Evolutionary conservation across 352 stramenopile genomes (phyloP), one percentile per base, ranked within the genome.

Genomic region (Phytophthora melonis): DNA sequence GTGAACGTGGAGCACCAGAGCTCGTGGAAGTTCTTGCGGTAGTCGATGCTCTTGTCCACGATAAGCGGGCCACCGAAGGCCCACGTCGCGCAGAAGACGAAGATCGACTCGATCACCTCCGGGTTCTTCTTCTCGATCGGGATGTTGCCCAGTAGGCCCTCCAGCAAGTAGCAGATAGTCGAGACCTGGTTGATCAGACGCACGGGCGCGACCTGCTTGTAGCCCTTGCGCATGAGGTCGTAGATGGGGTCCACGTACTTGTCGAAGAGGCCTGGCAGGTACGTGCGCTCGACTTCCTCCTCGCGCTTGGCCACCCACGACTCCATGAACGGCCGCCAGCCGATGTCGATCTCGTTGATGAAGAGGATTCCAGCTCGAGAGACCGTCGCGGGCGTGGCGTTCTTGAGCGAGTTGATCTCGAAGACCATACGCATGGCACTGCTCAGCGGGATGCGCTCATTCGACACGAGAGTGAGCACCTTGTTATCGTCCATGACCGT

Each of bases 401-500:
- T 96, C 77, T 95, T 95, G 32, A 97, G 82, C 45, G 88, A 95
- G 61, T 96, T 96, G 68, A 97, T 96, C 72, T 97, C 91, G 56
- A 97, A 97, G 34, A 97, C 86, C 91, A 97, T 97, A n/a, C 90
- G 82, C 91, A 97, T 97, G 0, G 89, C 89, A 21, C 79, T 72
- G 32, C 88, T 96, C 32, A 96, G 56, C 3, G 91, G 90, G 18
- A 96, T 97, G 3, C 91, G 86, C 63, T 97, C 91, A 55, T 97
- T 97, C 14, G 88, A 96, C 47, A 96, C 91, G 0, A 99, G 80
- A 9, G 97, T 99, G 1, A 99, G 81, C 60, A 99, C 92, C 55
- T 98, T 98, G 78, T 99, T 99, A 63, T 99, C 96, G 65, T 99
- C 97, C 97, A 99, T 99, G 71, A 99, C 97, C 1, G 93, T 98